A percentile compares a stretch with the other conserved stretches of the same genome.
Conservation (phyloP, 2,329 filamentous ascomycete genomes). For the Plenodomus biglobosus region DNA sequence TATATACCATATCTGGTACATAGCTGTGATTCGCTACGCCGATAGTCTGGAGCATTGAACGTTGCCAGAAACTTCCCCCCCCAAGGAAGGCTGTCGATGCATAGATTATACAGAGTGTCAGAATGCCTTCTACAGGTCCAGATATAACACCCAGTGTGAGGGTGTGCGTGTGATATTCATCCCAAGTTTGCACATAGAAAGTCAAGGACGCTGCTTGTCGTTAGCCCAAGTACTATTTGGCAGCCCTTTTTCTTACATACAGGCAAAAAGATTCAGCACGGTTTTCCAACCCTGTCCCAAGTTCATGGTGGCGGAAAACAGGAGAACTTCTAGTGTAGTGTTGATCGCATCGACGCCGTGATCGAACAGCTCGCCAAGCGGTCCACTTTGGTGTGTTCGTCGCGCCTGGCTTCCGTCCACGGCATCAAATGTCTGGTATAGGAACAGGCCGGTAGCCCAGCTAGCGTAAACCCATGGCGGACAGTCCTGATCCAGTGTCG, state of each 20-base stretch:
- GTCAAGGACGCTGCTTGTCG: constrained; percentile 70
- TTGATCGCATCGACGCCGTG: constrained; percentile 96
- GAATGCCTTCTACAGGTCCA: constrained; percentile 90
- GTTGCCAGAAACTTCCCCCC: constrained; percentile 91
- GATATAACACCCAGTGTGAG: constrained; percentile 90
- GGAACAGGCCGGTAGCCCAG: constrained; percentile 85
- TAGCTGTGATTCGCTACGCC: constrained; percentile 65
- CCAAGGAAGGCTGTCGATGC: constrained; percentile 80
- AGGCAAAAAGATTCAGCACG: constrained; percentile 77
- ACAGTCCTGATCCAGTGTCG: constrained; percentile 90
- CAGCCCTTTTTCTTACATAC: constrained; percentile 48
- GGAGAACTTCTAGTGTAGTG: constrained; percentile 86
- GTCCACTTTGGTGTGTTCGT: constrained; percentile 87
- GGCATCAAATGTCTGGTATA: constrained; percentile 98
- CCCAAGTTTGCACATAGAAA: constrained; percentile 99
- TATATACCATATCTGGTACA: constrained; percentile 72
- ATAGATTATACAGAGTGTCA: constrained; percentile 81
- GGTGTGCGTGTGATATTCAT: constrained; percentile 97
- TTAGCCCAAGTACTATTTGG: constrained; percentile 2
- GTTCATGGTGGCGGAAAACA: constrained; percentile 92
- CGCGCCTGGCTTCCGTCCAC: constrained; percentile 92
- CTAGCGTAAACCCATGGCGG: constrained; percentile 92
- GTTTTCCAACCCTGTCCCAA: constrained; percentile 92
- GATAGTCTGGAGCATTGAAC: constrained; percentile 71
- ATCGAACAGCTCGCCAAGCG: constrained; percentile 93